Base-by-base conservation (phyloP, 2,329 filamentous ascomycete species). In the Pseudocercospora cruenta region DNA sequence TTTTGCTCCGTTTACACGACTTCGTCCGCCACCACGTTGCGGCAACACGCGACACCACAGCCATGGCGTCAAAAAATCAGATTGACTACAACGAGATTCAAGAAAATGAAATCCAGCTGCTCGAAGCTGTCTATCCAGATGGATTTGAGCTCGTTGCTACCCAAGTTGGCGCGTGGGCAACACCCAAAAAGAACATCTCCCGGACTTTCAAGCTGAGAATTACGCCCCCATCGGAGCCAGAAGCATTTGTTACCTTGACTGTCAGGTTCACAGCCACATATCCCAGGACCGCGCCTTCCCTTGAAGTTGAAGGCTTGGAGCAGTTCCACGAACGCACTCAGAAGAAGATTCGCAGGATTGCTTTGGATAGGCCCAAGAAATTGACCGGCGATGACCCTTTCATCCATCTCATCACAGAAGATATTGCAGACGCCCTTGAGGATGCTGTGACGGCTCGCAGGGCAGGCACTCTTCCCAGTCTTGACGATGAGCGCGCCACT, bases 251-350 rank as follows among this genome's bases (percentile, higher is more conserved):
- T 45, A 88, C 87, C 1, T 80, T 98, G n/a, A 85, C 87, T 57
- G 92, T 96, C 60, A 90, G 91, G 63, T 83, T 98, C 70, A 95
- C 93, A 8, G 91, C 93, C 6, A 96, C 94, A 0, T 98, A 98
- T 77, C 95, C 94, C 3, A 96, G 92, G 76, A 91, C 93, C 1
- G 82, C 88, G 1, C 94, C 94, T 1, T 81, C 92, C 10, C 80
- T 97, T 14, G 88, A 85, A 4, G 76, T 96, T 53, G 90, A 91
- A 69, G 84, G 88, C 62, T 81, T 88, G 49, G 82, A 84, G 26
- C 84, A 86, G 53, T 82, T 97, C 63, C 88, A 88, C 51, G 90
- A 91, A 72, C 88, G 87, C 61, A 92, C 91, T 1, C 84, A 87
- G 65, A 90, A 88, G 75, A 91, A 90, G 73, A 85, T 96, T 16